Evolutionary conservation across 2,329 filamentous ascomycete species (phyloP), one percentile per base, ranked within the genome.

Genomic region (Stachybotrys elegans): DNA sequence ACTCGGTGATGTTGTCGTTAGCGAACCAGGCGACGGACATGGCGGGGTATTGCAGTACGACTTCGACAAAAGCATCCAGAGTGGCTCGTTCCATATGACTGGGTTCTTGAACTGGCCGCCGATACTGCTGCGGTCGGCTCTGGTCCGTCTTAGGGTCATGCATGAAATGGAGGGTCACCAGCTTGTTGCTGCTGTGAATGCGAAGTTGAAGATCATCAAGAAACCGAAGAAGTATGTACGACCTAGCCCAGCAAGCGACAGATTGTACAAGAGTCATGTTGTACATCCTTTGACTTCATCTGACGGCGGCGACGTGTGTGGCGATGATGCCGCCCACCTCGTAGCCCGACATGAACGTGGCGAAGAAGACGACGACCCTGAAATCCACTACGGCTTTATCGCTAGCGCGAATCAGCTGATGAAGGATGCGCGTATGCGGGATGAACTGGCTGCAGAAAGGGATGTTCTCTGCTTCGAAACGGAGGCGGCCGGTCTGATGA

Each of bases 311-410:
- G n/a, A n/a, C n/a, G n/a, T n/a, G n/a, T n/a, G n/a, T n/a, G n/a
- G n/a, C n/a, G n/a, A 11, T 38, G 22, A 8, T 38, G 8, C 11
- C 35, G 22, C n/a, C 16, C 7, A 4, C 11, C 3, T 6, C 35
- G n/a, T 3, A 21, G 14, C n/a, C n/a, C n/a, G 6, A 20, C 35
- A 21, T 38, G 35, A n/a, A n/a, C n/a, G n/a, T n/a, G n/a, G n/a
- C 35, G 35, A 38, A 6, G 17, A 38, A 22, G 19, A 20, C 17
- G 35, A 38, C 21, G 12, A 12, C 11, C 17, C 35, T 20, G 35
- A 38, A 20, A 38, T 38, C 19, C 35, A 38, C 21, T 38, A 38
- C 21, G 35, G 35, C 13, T 38, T 38, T 16, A 38, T 38, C 22
- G 35, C 35, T 38, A 20, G 16, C 11, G 35, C 16, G 8, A 20